phyloP scores from a whole-genome alignment of 148 eudicot species.

The Vaccinium corymbosum region DNA sequence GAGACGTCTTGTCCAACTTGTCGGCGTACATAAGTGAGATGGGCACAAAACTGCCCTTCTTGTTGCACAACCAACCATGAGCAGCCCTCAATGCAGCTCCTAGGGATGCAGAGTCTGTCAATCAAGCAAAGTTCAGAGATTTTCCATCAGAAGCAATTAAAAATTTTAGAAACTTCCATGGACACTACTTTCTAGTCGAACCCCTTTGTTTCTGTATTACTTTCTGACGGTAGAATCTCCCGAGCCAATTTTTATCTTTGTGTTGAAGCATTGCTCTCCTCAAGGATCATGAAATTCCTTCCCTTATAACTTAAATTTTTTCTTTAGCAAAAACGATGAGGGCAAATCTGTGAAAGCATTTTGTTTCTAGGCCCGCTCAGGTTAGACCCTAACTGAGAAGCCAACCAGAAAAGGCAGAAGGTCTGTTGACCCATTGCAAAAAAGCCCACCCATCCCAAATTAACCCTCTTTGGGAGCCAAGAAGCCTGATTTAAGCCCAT shows the following conservation, averaged over 20 bases:
- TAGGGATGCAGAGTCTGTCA: slow-evolving; percentile 76
- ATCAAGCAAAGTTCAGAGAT: not conserved
- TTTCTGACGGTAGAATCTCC: not conserved
- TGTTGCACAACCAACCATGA: slow-evolving; percentile 88
- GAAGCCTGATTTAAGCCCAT: not conserved
- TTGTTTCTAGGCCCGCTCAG: not conserved
- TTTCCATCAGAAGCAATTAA: not conserved
- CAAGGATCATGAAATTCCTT: no score
- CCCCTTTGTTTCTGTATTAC: no score
- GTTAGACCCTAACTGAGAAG: not conserved
- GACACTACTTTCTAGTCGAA: not conserved
- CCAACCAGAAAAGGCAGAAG: not conserved
- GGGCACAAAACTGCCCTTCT: slow-evolving; percentile 68
- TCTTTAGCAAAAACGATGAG: not conserved
- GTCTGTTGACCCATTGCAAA: not conserved
- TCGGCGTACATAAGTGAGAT: slow-evolving; percentile 56
- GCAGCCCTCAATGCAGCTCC: slow-evolving; percentile 94
- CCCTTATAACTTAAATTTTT: not conserved
- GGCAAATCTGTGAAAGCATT: not conserved
- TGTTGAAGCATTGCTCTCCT: not conserved
- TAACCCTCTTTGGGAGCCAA: not conserved
- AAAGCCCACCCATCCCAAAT: not conserved
- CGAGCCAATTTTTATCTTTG: not conserved
- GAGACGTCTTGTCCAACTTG: slow-evolving; percentile 62
- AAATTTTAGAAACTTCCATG: not conserved